Evolutionary conservation across 495 filamentous ascomycete genomes (phyloP).

Genomic region (Aspergillus saccharolyticus): DNA sequence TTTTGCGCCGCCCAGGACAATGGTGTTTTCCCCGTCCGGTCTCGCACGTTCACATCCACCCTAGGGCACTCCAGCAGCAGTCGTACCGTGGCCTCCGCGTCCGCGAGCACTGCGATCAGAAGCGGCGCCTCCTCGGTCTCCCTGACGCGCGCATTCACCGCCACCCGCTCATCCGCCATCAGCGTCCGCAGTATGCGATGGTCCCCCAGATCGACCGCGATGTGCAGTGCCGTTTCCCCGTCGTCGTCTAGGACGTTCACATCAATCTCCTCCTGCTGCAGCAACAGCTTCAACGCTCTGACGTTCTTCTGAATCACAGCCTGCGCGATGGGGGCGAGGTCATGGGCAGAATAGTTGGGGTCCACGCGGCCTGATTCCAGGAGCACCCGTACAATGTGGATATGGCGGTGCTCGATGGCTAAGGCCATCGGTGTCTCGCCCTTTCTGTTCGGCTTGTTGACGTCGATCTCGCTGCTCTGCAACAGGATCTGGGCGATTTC

Average conservation of each 20-base stretch:
- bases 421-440: background rate
- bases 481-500: constrained; percentile 10
- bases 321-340: background rate
- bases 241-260: background rate
- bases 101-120: background rate
- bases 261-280: constrained; percentile 4
- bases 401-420: background rate
- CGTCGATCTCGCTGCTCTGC: background rate
- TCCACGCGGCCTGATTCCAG: background rate
- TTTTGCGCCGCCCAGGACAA: background rate
- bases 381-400: background rate
- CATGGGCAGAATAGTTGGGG: background rate
- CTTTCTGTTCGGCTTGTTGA: background rate
- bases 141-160: background rate
- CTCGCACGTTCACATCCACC: background rate
- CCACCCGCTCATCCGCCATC: background rate
- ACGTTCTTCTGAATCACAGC: constrained; percentile 1
- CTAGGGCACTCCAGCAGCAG: background rate
- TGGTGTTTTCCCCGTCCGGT: background rate
- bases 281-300: background rate
- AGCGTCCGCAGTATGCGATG: background rate
- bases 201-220: background rate
- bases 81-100: background rate
- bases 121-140: background rate
- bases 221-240: background rate